These are phyloP conservation scores for Dipodascus albidus DNA, from an alignment of 805 yeast species.

Conservation along the genomic window DNA sequence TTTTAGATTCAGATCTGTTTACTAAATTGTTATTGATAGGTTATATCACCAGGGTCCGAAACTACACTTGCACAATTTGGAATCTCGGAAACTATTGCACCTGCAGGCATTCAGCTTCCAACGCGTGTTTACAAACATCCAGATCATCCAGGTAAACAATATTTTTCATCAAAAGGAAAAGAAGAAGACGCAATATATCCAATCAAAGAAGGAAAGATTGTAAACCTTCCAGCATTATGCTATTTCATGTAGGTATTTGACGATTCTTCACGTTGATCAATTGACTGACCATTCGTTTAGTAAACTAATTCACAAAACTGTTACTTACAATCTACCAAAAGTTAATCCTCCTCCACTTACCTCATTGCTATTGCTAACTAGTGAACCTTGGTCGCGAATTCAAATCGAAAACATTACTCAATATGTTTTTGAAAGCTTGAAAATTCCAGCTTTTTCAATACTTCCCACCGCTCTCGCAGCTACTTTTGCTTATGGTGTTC, in stretches of 20 bases:
- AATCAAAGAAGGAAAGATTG: conserved; percentile 50
- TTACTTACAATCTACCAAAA: conserved; percentile 15
- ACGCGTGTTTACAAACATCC: conserved; percentile 48
- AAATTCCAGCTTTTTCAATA: conserved; percentile 60
- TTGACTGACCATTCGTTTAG: conserved; percentile 25
- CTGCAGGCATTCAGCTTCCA: conserved; percentile 71
- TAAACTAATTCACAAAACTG: conserved; percentile 37
- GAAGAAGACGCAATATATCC: conserved; percentile 46
- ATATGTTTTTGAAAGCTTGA: conserved; percentile 62
- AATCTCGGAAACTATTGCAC: conserved; percentile 55
- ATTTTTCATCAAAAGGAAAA: conserved; percentile 30
- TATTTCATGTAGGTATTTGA: conserved; percentile 40
- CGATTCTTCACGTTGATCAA: conserved; percentile 11
- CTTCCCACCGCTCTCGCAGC: conserved; percentile 59
- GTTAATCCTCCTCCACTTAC: conserved; percentile 32
- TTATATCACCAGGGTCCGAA: conserved; percentile 72
- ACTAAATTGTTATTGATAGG: no score
- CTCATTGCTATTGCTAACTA: conserved; percentile 58
- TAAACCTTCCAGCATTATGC: conserved; percentile 57
- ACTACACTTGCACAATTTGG: conserved; percentile 73
- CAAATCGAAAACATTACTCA: conserved; percentile 62
- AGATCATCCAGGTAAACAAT: conserved; percentile 14
- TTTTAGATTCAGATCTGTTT: background rate
- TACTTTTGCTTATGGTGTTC: conserved; percentile 53
- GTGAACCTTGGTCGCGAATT: conserved; percentile 56